phyloP scores from a whole-genome alignment of 345 rosid genomes.

The Gossypium rotundifolium region DNA sequence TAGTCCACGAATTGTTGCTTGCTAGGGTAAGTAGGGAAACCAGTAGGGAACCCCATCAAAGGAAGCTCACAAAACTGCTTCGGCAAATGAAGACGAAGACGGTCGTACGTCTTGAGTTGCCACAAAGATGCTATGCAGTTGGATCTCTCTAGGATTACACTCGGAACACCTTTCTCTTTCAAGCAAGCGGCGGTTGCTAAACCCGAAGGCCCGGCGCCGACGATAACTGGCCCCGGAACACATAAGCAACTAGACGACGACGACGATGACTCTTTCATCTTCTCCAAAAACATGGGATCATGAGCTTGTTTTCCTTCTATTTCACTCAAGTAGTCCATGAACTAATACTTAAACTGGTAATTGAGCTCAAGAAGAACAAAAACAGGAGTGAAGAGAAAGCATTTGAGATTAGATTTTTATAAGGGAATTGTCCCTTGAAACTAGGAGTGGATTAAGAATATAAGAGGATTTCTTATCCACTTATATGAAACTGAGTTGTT shows the following conservation, averaged over 20 bases:
- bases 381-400: conserved; percentile 16
- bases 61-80: conserved; percentile 64
- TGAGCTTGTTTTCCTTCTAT: conserved; percentile 73
- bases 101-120: conserved; percentile 57
- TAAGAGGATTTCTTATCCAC: conserved; percentile 37
- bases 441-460: conserved; percentile 28
- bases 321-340: conserved; percentile 57
- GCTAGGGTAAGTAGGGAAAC: conserved; percentile 46
- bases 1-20: conserved; percentile 52
- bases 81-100: conserved; percentile 62
- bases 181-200: conserved; percentile 52
- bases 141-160: conserved; percentile 48
- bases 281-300: conserved; percentile 47
- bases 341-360: not conserved
- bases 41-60: conserved; percentile 37
- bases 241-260: conserved; percentile 10
- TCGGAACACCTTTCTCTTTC: conserved; percentile 27
- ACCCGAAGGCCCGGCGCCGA: conserved; percentile 67
- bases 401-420: conserved; percentile 17
- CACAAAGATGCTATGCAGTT: conserved; percentile 58
- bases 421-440: conserved; percentile 15
- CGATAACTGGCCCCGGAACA: conserved; percentile 37
- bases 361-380: conserved; percentile 11
- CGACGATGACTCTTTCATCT: conserved; percentile 1
- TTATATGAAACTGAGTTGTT: conserved; percentile 25